A percentile compares a stretch with the other conserved stretches of the same genome.
These are phyloP conservation scores for Tritrichomonas foetus DNA, from an alignment of 208 protist species.

Conservation along the genomic window DNA sequence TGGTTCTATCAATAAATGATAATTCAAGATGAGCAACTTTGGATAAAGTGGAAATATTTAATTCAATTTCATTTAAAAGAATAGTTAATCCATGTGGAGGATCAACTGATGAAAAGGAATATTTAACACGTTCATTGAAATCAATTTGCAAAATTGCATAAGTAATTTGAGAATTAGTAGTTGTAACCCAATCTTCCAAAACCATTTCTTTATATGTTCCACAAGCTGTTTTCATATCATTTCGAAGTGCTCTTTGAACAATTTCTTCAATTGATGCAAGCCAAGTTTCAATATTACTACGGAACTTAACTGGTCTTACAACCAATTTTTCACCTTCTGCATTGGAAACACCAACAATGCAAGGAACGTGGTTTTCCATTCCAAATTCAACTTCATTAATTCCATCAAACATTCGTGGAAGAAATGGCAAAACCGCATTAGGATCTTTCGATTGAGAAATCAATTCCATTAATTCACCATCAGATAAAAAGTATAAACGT, in stretches of 20 bases:
- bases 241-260: conserved; percentile 10
- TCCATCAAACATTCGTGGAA: conserved; percentile 60
- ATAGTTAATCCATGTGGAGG: conserved; percentile 92
- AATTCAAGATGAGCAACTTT: conserved; percentile 77
- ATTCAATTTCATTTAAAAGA: conserved; percentile 84
- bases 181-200: conserved; percentile 74
- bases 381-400: conserved; percentile 42
- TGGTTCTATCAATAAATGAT: conserved; percentile 73
- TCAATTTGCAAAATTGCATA: conserved; percentile 77
- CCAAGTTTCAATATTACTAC: conserved; percentile 88
- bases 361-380: conserved; percentile 39
- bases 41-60: conserved; percentile 78
- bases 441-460: conserved; percentile 70
- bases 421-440: conserved; percentile 55
- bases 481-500: conserved; percentile 67
- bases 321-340: conserved; percentile 83
- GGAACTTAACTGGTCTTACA: conserved; percentile 75
- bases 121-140: conserved; percentile 77
- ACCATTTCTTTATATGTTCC: conserved; percentile 55
- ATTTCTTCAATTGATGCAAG: conserved; percentile 78
- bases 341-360: conserved; percentile 70
- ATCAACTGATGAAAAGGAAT: conserved; percentile 72
- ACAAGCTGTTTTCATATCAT: background rate
- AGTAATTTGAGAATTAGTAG: conserved; percentile 78
- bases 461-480: conserved; percentile 87